Base-by-base conservation (phyloP, 805 yeast species). In the Yamadazyma ubonensis region DNA sequence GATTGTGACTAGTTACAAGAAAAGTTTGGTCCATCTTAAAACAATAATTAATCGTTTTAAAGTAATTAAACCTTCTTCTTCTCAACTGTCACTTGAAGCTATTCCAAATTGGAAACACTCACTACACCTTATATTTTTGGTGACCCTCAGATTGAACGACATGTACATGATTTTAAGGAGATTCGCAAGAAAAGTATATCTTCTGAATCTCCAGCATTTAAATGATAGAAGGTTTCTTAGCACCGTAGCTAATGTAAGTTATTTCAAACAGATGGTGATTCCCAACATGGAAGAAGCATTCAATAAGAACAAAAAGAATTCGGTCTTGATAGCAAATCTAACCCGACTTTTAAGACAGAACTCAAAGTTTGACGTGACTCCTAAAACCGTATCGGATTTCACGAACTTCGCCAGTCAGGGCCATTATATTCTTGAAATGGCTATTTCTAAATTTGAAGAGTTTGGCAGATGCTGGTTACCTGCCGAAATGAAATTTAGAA, bases 71-170 rank as follows among this genome's bases (percentile, higher is more conserved):
- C 6, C 29, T 18, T 14, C 20, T 9, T 14, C 38, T 21, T 38
- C 27, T 20, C 33, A 33, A 4, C 31, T 12, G 27, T 33, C 26
- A 20, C 32, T 67, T 7, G 57, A 57, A 26, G 56, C 61, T 15
- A 34, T 69, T 2, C 69, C 30, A 1, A 19, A 44, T 20, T 32
- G 33, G 71, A 3, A 48, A 54, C 35, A 38, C n/a, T 28, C 76
- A 0, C 50, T 75, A 29, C 83, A 79, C 48, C 61, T 73, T 42
- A 57, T 76, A 3, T 66, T 76, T 41, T 63, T 75, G 5, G 45
- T 70, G 38, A 59, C 76, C 4, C 49, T 75, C 25, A 58, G 77
- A 34, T 51, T 74, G 29, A 78, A 79, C 31, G 82, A 77, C 48
- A 39, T 76, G 22, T 76, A 76, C 49, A 62, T 71, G 4, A 56